A percentile compares a stretch with the other conserved stretches of the same genome.
Conservation (phyloP, 2,329 filamentous ascomycete genomes). For the Cladosporium sp. region DNA sequence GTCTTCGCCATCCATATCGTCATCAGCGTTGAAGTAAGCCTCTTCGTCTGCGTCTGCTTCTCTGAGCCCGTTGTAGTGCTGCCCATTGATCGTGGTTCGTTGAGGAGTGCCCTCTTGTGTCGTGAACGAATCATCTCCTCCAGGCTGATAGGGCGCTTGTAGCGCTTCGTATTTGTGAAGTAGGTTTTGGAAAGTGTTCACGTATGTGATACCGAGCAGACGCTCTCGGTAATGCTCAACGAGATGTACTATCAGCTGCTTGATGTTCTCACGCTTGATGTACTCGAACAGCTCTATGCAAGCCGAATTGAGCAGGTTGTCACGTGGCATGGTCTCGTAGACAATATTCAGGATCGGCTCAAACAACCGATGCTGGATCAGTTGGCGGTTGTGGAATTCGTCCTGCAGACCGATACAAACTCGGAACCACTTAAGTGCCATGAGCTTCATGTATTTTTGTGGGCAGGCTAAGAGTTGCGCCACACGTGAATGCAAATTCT, state of each 20-base stretch:
- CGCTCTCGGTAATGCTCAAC: conserved; percentile 80
- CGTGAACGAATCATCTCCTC: conserved; percentile 62
- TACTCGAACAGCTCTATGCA: conserved; percentile 92
- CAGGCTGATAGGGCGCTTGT: conserved; percentile 46
- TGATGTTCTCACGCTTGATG: conserved; percentile 73
- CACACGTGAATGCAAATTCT: conserved; percentile 74
- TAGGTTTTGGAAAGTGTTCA: conserved; percentile 77
- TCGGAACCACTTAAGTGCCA: conserved; percentile 90
- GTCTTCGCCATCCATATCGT: conserved; percentile 73
- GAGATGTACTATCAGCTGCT: conserved; percentile 75
- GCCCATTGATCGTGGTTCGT: conserved; percentile 48
- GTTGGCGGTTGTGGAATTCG: conserved; percentile 82
- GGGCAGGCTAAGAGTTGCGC: conserved; percentile 75
- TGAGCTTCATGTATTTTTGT: conserved; percentile 89
- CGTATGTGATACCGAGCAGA: conserved; percentile 70
- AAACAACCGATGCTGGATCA: conserved; percentile 76
- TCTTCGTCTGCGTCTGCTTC: conserved; percentile 84
- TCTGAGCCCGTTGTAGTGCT: conserved; percentile 63
- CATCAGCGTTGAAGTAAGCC: conserved; percentile 87
- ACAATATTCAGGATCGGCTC: conserved; percentile 82
- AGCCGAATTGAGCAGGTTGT: conserved; percentile 90
- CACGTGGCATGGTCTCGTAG: conserved; percentile 78
- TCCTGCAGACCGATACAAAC: conserved; percentile 81
- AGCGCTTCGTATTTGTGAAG: conserved; percentile 71
- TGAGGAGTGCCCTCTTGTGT: conserved; percentile 57